These are phyloP conservation scores for Smallanthus sonchifolius DNA, from an alignment of 129 eudicot genomes.

Conservation along the genomic window DNA sequence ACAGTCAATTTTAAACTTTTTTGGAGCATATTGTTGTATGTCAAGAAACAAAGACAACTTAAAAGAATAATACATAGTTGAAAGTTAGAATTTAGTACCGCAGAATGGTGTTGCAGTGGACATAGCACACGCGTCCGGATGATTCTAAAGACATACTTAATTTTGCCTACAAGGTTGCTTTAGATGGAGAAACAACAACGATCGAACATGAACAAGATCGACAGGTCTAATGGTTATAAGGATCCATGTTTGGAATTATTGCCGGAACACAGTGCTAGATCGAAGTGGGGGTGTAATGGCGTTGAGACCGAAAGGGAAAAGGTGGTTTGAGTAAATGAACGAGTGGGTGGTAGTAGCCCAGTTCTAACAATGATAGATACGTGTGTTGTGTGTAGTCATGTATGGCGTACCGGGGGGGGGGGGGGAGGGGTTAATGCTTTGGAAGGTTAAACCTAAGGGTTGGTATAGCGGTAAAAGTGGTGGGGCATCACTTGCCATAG, in stretches of 20 bases:
- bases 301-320: conserved; percentile 2
- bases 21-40: neutral
- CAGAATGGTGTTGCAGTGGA: conserved; percentile 81
- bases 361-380: conserved; percentile 7
- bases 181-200: neutral
- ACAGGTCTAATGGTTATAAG: neutral
- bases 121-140: conserved; percentile 62
- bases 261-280: neutral
- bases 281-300: neutral
- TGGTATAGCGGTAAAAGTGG: no score
- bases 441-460: no score
- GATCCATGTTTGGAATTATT: neutral
- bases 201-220: neutral
- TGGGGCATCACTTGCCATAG: no score
- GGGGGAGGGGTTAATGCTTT: neutral
- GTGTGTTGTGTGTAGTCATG: neutral
- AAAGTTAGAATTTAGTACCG: conserved; percentile 35
- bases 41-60: neutral
- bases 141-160: conserved; percentile 42
- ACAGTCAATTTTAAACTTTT: neutral
- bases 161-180: neutral
- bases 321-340: conserved; percentile 33
- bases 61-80: neutral
- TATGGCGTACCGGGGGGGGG: neutral
- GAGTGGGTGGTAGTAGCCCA: conserved; percentile 50